These are phyloP conservation scores for Phaseolus lunatus DNA, from an alignment of 306 rosid species.

Conservation along the genomic window DNA sequence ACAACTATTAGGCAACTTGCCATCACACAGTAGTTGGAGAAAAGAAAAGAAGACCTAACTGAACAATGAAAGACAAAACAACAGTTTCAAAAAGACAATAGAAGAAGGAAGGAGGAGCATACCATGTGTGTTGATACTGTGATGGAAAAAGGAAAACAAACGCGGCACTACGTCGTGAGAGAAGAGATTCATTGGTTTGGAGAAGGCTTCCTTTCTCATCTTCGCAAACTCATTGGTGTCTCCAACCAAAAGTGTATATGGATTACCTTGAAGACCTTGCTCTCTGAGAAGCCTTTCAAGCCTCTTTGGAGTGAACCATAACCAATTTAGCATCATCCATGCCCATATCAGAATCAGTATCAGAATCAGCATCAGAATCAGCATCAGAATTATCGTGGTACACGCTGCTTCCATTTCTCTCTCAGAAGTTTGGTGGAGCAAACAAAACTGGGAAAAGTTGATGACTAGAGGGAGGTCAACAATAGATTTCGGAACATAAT, in stretches of 20 bases:
- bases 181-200: not conserved
- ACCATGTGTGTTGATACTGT: not conserved
- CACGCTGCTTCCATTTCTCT: not conserved
- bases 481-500: too few relatives aligned
- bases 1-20: too few relatives aligned
- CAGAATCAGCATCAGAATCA: not conserved
- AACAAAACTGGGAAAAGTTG: not conserved
- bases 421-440: not conserved
- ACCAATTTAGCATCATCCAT: not conserved
- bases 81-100: not conserved
- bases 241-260: not conserved
- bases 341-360: not conserved
- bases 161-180: not conserved
- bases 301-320: not conserved
- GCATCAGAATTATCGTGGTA: not conserved
- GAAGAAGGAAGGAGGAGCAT: not conserved
- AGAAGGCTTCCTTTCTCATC: not conserved
- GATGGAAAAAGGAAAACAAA: not conserved
- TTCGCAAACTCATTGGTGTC: not conserved
- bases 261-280: not conserved
- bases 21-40: not conserved
- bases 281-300: not conserved
- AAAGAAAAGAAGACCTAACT: not conserved
- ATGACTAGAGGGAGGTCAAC: too few relatives aligned
- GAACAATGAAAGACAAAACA: not conserved